Conservation (phyloP, 2,329 filamentous ascomycete genomes). For the Fusarium haematococcum region DNA sequence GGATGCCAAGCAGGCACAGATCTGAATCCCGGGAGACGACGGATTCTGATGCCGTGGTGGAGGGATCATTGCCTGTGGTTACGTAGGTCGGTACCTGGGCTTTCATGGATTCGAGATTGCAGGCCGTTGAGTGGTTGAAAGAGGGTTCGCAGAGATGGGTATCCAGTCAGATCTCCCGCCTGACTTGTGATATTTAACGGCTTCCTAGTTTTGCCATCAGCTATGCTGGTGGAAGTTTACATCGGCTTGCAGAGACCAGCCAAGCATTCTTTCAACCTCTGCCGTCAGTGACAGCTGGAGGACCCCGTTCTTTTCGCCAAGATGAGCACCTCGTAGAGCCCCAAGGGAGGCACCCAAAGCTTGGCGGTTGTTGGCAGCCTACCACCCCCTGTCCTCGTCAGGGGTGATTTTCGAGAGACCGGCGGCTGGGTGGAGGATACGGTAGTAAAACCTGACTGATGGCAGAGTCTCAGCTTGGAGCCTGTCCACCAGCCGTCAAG, state of each 20-base stretch:
- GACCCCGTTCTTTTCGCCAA: conserved; percentile 3
- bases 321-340: neutral
- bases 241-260: neutral
- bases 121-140: neutral
- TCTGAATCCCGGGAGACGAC: conserved; percentile 18
- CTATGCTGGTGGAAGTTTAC: neutral
- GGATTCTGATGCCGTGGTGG: conserved; percentile 25
- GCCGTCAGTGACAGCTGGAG: neutral
- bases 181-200: neutral
- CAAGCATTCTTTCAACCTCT: neutral
- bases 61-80: conserved; percentile 28
- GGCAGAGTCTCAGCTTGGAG: conserved; percentile 27
- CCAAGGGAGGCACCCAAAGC: conserved; percentile 2
- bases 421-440: neutral
- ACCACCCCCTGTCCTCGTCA: conserved; percentile 23
- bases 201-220: neutral
- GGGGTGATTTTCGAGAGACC: conserved; percentile 24
- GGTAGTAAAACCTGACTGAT: conserved; percentile 1
- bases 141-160: neutral
- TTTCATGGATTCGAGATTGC: neutral
- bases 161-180: neutral
- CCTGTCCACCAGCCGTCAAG: conserved; percentile 17
- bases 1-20: conserved; percentile 11
- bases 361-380: conserved; percentile 16
- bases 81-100: neutral